These are phyloP conservation scores for Xylaria sp. DNA, from an alignment of 495 filamentous ascomycete genomes.

Conservation along the genomic window DNA sequence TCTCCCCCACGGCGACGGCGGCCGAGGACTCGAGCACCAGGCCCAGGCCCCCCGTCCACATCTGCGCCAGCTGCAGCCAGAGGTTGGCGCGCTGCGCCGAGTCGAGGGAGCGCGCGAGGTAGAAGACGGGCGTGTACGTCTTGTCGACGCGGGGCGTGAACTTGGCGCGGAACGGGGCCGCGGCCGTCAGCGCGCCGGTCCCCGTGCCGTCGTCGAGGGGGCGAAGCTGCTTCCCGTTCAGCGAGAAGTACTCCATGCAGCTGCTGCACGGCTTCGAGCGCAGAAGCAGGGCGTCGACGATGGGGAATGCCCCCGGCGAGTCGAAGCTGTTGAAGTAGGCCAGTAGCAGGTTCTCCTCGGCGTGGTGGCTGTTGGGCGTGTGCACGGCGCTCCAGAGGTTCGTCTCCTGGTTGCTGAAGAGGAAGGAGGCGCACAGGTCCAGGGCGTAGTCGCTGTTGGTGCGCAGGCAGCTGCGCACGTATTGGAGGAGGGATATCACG, in stretches of 20 bases:
- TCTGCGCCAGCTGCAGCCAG: constrained; percentile 36
- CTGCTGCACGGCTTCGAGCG: constrained; percentile 37
- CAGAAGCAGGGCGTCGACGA: constrained; percentile 40
- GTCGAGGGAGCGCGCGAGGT: constrained; percentile 36
- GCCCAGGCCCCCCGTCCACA: constrained; percentile 33
- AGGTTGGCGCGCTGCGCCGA: constrained; percentile 28
- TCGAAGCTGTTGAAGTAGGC: constrained; percentile 43
- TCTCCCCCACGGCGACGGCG: constrained; percentile 32
- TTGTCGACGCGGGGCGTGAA: constrained; percentile 40
- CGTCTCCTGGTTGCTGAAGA: constrained; percentile 40
- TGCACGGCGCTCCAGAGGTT: constrained; percentile 36
- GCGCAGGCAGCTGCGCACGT: constrained; percentile 35
- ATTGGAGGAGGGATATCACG: constrained; percentile 34
- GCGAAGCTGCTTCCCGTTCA: constrained; percentile 38
- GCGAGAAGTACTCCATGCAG: constrained; percentile 39
- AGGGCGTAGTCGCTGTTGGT: constrained; percentile 26
- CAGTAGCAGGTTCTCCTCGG: constrained; percentile 40
- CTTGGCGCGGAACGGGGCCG: constrained; percentile 37
- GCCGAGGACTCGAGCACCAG: constrained; percentile 30
- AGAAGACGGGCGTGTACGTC: constrained; percentile 40
- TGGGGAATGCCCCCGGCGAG: constrained; percentile 40
- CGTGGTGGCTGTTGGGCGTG: constrained; percentile 35
- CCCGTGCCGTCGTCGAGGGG: constrained; percentile 32
- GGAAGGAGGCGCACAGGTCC: constrained; percentile 34
- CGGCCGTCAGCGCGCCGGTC: constrained; percentile 5